A percentile compares a stretch with the other conserved stretches of the same genome.
phyloP scores from a whole-genome alignment of 83 land plant genomes.

The Larix sibirica region DNA sequence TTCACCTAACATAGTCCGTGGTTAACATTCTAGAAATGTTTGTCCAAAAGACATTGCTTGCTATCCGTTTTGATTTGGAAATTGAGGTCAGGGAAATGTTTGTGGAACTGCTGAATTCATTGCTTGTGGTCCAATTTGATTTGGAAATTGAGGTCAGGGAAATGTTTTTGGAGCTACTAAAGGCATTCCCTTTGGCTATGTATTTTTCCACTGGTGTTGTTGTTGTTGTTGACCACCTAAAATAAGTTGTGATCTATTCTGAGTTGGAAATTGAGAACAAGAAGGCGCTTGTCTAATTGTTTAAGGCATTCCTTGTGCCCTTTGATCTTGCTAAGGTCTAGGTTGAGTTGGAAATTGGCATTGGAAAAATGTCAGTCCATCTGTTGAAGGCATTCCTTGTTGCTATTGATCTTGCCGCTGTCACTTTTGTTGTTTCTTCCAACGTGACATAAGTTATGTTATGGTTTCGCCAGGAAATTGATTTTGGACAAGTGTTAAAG shows the following conservation, averaged over 20 bases:
- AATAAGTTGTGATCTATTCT: constrained; percentile 33
- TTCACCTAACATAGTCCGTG: no score
- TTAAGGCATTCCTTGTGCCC: no score
- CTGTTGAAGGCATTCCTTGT: constrained; percentile 49
- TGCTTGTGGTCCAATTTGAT: no score
- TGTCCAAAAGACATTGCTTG: no score
- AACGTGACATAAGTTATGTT: constrained; percentile 39
- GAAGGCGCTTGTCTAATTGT: no score
- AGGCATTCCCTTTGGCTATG: constrained; percentile 46
- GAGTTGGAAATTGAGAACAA: no score
- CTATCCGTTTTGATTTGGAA: no score
- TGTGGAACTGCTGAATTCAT: no score
- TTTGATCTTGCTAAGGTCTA: constrained; percentile 14
- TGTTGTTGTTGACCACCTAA: constrained; percentile 20
- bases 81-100: no score
- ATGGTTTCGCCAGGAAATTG: constrained; percentile 31
- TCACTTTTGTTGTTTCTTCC: constrained; percentile 22
- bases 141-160: no score
- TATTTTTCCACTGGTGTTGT: constrained; percentile 39
- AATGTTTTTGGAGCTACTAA: no score
- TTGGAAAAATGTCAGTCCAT: constrained; percentile 32
- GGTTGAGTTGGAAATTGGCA: constrained; percentile 32
- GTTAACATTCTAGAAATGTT: no score
- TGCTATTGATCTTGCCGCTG: constrained; percentile 41
- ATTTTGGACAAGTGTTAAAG: constrained; percentile 56